Percentiles rank a stretch among this genome's conserved stretches.
These are phyloP conservation scores for Phialocephala subalpina DNA, from an alignment of 2,329 filamentous ascomycete species.

Conservation along the genomic window DNA sequence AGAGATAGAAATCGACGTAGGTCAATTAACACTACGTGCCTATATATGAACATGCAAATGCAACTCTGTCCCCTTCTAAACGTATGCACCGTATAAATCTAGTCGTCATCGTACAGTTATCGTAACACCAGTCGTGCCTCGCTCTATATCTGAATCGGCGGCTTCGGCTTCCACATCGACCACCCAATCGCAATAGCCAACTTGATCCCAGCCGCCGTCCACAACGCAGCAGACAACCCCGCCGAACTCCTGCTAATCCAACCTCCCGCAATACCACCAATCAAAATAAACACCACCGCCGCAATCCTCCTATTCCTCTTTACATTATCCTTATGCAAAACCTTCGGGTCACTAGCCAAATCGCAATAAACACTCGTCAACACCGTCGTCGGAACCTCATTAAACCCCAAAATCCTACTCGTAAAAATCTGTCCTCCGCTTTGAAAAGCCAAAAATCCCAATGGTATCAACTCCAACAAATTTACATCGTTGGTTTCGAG, in stretches of 20 bases:
- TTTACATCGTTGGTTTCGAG: conserved; percentile 42
- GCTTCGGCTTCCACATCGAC: conserved; percentile 62
- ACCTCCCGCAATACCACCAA: conserved; percentile 62
- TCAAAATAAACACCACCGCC: conserved; percentile 58
- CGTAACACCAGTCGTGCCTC: not conserved
- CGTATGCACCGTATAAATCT: not conserved
- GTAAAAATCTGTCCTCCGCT: conserved; percentile 81
- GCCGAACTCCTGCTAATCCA: conserved; percentile 59
- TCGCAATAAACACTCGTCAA: conserved; percentile 86
- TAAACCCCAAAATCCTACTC: conserved; percentile 73
- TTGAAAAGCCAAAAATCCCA: conserved; percentile 69
- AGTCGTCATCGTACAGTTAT: not conserved
- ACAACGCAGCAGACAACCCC: conserved; percentile 59
- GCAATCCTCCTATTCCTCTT: conserved; percentile 61
- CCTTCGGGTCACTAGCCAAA: conserved; percentile 70
- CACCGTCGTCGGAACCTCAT: conserved; percentile 78
- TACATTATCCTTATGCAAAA: conserved; percentile 55
- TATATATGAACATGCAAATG: not conserved
- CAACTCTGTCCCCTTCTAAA: not conserved
- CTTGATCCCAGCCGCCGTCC: conserved; percentile 58
- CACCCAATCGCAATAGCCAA: conserved; percentile 62
- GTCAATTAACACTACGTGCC: not conserved
- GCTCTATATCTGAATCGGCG: not conserved
- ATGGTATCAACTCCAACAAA: conserved; percentile 53
- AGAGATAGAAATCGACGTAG: not conserved